These are phyloP conservation scores for Picochlorum sp. DNA, from an alignment of 139 green algal species.

Conservation along the genomic window DNA sequence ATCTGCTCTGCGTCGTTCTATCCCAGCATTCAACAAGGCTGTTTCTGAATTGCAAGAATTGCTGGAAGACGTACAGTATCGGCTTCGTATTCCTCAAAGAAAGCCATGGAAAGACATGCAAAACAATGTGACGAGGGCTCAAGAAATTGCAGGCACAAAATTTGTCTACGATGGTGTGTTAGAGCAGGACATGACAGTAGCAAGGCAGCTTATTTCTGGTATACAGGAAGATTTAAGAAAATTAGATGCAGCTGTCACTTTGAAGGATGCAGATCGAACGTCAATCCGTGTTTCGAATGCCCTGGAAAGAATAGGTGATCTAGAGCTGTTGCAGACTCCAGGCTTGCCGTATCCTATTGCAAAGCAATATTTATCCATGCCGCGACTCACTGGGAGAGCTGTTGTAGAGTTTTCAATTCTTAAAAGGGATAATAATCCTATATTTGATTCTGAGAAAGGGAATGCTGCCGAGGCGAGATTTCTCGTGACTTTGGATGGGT, in stretches of 20 bases:
- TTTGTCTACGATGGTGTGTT: slow-evolving; percentile 31
- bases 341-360: slow-evolving; percentile 52
- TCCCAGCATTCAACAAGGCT: slow-evolving; percentile 68
- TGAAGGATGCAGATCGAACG: slow-evolving; percentile 28
- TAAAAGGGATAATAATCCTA: neutral
- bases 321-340: slow-evolving; percentile 72
- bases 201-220: slow-evolving; percentile 4
- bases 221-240: slow-evolving; percentile 16
- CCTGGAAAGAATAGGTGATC: slow-evolving; percentile 39
- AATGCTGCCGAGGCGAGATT: slow-evolving; percentile 18
- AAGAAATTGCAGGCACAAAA: slow-evolving; percentile 2
- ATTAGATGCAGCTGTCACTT: slow-evolving; percentile 12
- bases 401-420: slow-evolving; percentile 37
- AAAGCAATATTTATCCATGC: slow-evolving; percentile 25
- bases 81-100: slow-evolving; percentile 73
- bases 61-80: slow-evolving; percentile 51
- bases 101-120: slow-evolving; percentile 72
- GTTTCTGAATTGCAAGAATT: slow-evolving; percentile 37
- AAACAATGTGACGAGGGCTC: slow-evolving; percentile 21
- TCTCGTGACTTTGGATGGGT: slow-evolving; percentile 59
- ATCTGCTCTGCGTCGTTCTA: slow-evolving; percentile 51
- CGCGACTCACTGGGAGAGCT: slow-evolving; percentile 36
- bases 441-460: slow-evolving; percentile 11
- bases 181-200: slow-evolving; percentile 1
- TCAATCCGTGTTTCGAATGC: slow-evolving; percentile 25